Base-by-base conservation (phyloP, 441 rosid genomes). In the Iberis amara region DNA sequence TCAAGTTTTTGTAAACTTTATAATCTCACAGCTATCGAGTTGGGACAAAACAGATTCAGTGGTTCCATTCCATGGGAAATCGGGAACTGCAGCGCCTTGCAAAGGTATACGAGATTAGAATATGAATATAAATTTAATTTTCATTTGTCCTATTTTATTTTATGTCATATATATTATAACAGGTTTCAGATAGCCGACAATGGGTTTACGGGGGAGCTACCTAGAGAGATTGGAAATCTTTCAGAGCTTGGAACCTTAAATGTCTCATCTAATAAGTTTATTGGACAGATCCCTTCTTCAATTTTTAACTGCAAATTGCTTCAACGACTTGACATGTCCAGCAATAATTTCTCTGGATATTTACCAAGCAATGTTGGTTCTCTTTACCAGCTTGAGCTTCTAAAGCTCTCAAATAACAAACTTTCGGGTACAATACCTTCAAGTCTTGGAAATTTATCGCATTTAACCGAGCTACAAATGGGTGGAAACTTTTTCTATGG, bases 401-500 rank as follows among this genome's bases (percentile, higher is more conserved):
- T 92, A 56, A 71, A 68, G 82, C 82, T 92, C 47, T 86, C 94
- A 4, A 83, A 82, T 9, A 91, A 88, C 51, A 65, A 66, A 49
- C 68, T 92, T 13, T 80, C 85, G 0, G 98, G 89, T 11, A 10
- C 18, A 23, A 72, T 92, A 47, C 96, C 96, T 0, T 51, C 57
- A 28, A 64, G 74, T 44, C 24, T 92, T 2, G 91, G 96, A 47
- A 79, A 77, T 8, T 68, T 86, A 51, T 66, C 79, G 36, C 87
- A 75, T 58, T 71, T 88, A 52, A 86, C 88, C 1, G 95, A 80
- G 69, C 59, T 92, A 52, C 98, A 92, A 69, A 84, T 92, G 94
- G 96, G 91, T 1, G 95, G 85, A 52, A 92, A 92, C 62, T 55
- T 63, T 35, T 79, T 92, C 51, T 57, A 74, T 0, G 91, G 92